Percentiles rank a stretch among this genome's conserved stretches.
Evolutionary conservation across 352 stramenopile species (phyloP).

Genomic region (Peronospora destructor): DNA sequence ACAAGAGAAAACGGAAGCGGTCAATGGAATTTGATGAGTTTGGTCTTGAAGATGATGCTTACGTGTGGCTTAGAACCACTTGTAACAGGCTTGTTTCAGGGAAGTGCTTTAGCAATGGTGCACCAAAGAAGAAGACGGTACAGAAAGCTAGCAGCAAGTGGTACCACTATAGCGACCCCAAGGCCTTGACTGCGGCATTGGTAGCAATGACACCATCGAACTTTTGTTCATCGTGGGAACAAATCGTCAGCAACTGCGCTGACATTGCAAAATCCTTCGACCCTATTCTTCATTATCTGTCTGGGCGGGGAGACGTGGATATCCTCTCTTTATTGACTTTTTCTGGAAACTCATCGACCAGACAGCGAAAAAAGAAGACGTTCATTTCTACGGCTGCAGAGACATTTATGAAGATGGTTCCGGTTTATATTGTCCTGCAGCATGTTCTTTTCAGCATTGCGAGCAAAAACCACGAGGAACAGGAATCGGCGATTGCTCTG

Average conservation of each 20-base stretch:
- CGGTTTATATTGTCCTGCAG: conserved; percentile 22
- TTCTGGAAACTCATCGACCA: background rate
- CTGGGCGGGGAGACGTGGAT: conserved; percentile 34
- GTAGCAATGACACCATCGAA: conserved; percentile 13
- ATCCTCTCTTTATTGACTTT: conserved; percentile 25
- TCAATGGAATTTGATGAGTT: conserved; percentile 4
- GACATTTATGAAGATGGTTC: conserved; percentile 17
- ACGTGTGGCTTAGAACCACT: conserved; percentile 29
- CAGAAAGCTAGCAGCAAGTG: conserved; percentile 16
- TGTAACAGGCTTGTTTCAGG: conserved; percentile 22
- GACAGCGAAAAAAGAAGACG: conserved; percentile 12
- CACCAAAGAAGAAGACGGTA: conserved; percentile 20
- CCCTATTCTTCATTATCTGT: conserved; percentile 49
- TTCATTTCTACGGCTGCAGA: conserved; percentile 3
- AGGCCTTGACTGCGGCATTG: conserved; percentile 24
- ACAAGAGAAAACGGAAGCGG: conserved; percentile 25
- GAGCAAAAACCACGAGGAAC: conserved; percentile 14
- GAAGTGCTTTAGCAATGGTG: background rate
- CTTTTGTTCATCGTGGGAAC: conserved; percentile 32
- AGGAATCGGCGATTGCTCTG: conserved; percentile 12
- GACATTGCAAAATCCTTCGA: conserved; percentile 28
- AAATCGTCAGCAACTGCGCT: conserved; percentile 32
- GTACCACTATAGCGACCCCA: conserved; percentile 19
- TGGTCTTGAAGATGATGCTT: conserved; percentile 25
- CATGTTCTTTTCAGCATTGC: conserved; percentile 24